These are phyloP conservation scores for Mycena belliarum DNA, from an alignment of 768 basidiomycete genomes.

Conservation along the genomic window DNA sequence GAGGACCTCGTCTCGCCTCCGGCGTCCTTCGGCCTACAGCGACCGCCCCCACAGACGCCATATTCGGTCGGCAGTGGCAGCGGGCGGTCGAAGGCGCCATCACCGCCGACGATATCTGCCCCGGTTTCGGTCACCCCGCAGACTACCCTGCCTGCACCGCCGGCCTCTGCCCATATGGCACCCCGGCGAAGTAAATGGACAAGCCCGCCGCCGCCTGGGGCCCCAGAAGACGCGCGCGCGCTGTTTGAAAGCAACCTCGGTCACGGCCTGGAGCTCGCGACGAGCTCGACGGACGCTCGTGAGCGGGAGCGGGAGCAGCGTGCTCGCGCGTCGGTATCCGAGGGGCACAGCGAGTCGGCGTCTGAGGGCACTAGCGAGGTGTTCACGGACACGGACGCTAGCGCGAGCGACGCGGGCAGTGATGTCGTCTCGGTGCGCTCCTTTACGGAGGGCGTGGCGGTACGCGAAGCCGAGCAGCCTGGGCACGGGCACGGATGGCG, in stretches of 20 bases:
- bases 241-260: slow-evolving; percentile 71
- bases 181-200: slow-evolving; percentile 83
- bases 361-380: slow-evolving; percentile 63
- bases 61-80: slow-evolving; percentile 68
- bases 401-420: slow-evolving; percentile 63
- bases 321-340: slow-evolving; percentile 20
- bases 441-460: slow-evolving; percentile 52
- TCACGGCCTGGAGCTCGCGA: slow-evolving; percentile 66
- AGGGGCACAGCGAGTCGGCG: slow-evolving; percentile 46
- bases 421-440: slow-evolving; percentile 71
- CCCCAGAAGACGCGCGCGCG: slow-evolving; percentile 62
- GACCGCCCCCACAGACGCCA: slow-evolving; percentile 68
- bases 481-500: slow-evolving; percentile 27
- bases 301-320: slow-evolving; percentile 38
- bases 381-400: slow-evolving; percentile 68
- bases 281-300: slow-evolving; percentile 60
- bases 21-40: slow-evolving; percentile 36
- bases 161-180: slow-evolving; percentile 68
- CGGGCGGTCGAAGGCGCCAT: slow-evolving; percentile 47
- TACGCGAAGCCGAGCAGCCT: slow-evolving; percentile 20
- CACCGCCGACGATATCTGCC: slow-evolving; percentile 42
- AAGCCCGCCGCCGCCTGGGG: slow-evolving; percentile 80
- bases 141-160: slow-evolving; percentile 45
- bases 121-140: slow-evolving; percentile 39
- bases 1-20: slow-evolving; percentile 60